Evolutionary conservation across 371 early-diverging fungal genomes (phyloP).

Genomic region (Mortierella sp.): DNA sequence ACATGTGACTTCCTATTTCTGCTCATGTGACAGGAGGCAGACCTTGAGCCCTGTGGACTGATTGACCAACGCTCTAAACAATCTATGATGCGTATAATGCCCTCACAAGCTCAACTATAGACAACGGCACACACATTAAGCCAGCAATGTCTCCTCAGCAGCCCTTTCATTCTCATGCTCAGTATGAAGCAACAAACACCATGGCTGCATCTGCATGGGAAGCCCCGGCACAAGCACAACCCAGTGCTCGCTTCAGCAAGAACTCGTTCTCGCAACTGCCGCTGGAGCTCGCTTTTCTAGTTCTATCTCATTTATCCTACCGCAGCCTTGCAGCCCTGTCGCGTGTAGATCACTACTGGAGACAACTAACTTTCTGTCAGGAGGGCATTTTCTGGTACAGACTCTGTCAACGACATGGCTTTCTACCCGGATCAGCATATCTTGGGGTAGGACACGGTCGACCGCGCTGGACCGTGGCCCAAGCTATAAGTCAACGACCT

Average conservation of each 20-base stretch:
- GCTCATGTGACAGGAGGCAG: too few species aligned
- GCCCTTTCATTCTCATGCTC: too few species aligned
- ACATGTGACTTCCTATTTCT: too few species aligned
- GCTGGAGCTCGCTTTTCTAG: conserved; percentile 28
- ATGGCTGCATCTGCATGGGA: not conserved
- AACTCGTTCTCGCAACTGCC: conserved; percentile 30
- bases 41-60: too few species aligned
- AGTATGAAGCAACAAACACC: too few species aligned
- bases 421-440: conserved; percentile 7
- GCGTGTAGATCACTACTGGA: conserved; percentile 39
- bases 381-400: conserved; percentile 41
- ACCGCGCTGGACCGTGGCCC: conserved; percentile 11
- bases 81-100: too few species aligned
- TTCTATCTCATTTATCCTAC: conserved; percentile 31
- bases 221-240: not conserved
- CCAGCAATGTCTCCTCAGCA: too few species aligned
- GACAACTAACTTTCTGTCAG: conserved; percentile 34
- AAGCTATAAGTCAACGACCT: conserved; percentile 15
- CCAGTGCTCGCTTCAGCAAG: not conserved
- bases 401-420: conserved; percentile 36
- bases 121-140: too few species aligned
- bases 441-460: not conserved
- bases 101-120: too few species aligned
- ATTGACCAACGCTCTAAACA: too few species aligned
- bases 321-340: conserved; percentile 30